Evolutionary conservation across 768 basidiomycete species (phyloP).

Genomic region (Boletus sensibilis): DNA sequence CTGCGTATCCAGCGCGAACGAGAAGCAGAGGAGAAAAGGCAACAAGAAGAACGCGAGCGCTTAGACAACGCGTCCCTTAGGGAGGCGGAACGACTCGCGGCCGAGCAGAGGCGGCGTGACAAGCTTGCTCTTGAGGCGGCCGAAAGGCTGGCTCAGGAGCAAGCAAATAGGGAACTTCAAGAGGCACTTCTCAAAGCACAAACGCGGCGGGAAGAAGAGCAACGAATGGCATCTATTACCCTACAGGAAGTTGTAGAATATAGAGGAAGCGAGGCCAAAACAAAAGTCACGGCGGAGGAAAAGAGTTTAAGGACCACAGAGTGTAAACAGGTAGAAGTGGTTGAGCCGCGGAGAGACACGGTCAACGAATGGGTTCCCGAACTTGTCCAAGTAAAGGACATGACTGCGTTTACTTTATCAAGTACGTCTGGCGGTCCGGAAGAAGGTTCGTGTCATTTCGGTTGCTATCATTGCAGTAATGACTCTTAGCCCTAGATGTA

Average conservation of each 20-base stretch:
- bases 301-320: background rate
- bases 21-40: conserved; percentile 26
- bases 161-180: conserved; percentile 9
- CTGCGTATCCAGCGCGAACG: conserved; percentile 31
- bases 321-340: conserved; percentile 1
- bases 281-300: background rate
- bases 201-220: background rate
- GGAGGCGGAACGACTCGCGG: conserved; percentile 33
- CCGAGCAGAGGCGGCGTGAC: conserved; percentile 30
- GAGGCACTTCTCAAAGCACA: background rate
- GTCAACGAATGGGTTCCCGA: background rate
- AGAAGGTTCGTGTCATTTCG: conserved; percentile 25
- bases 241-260: conserved; percentile 1
- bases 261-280: conserved; percentile 1
- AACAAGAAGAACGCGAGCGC: conserved; percentile 14
- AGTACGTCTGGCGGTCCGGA: conserved; percentile 1
- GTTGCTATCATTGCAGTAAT: background rate
- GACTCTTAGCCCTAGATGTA: conserved; percentile 46
- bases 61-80: conserved; percentile 38
- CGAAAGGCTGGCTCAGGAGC: conserved; percentile 9
- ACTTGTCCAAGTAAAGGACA: background rate
- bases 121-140: conserved; percentile 13
- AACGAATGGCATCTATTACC: background rate
- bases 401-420: background rate
- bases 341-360: background rate